Evolutionary conservation across 345 rosid species (phyloP), one percentile per base, ranked within the genome.

Genomic region (Theobroma cacao): DNA sequence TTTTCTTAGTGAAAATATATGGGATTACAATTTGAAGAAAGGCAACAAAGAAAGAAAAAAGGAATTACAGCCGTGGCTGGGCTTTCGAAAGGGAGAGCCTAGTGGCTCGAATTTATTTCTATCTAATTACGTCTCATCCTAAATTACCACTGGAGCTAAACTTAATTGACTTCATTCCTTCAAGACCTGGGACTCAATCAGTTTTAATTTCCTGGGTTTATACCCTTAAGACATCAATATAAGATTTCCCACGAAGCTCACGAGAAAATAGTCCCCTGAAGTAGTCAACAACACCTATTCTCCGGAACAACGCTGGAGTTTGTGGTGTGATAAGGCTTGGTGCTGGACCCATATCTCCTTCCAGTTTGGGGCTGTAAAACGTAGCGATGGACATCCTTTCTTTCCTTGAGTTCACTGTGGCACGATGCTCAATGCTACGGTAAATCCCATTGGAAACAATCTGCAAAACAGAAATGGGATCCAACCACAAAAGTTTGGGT

Each of bases 351-450:
- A 80, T 24, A 1, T 70, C 81, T 2, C 48, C 67, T 0, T 80
- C 80, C 28, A 70, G 24, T 2, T 60, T 80, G n/a, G 77, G 77
- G 80, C 64, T n/a, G 77, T 71, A 76, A 47, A 63, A 72, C 33
- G 61, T 72, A 1, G 67, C 77, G 56, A 82, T 7, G 1, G 80
- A 72, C 4, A 82, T 17, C 41, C 80, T 65, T 71, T 79, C 80
- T 3, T 14, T 70, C 2, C 3, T 67, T 1, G 74, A 9, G 62
- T 76, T 80, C 14, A 80, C 81, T 0, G 80, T 81, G 5, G 75
- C 81, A 11, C 73, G 76, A 48, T 74, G 86, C 36, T 83, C 83
- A 36, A 83, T 48, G 76, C 86, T 83, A 7, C 28, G 56, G 59
- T 80, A 80, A 12, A 48, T 13, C 14, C 83, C 83, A 40, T 83